These are phyloP conservation scores for Brassica nigra DNA, from an alignment of 345 rosid species.

Conservation along the genomic window DNA sequence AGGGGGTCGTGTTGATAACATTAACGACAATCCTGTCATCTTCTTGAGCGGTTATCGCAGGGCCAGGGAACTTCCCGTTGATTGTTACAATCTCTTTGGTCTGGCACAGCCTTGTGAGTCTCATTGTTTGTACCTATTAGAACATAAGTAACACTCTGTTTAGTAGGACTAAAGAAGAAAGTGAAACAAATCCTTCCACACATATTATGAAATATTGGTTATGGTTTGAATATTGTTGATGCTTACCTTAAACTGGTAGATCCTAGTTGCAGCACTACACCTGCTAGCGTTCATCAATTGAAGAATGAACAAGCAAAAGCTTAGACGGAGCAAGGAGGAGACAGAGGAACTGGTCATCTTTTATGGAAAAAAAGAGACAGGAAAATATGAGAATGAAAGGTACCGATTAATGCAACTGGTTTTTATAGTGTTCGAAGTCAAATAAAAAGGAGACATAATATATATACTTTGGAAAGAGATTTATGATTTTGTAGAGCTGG, in stretches of 20 bases:
- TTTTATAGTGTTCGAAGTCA: conserved; percentile 31
- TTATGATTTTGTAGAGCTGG: conserved; percentile 52
- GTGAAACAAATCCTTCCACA: not conserved
- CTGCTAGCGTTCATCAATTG: conserved; percentile 45
- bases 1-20: conserved; percentile 71
- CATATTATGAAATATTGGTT: not conserved
- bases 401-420: conserved; percentile 1
- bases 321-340: conserved; percentile 41
- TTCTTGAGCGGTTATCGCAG: conserved; percentile 70
- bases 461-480: conserved; percentile 45
- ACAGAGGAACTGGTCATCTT: conserved; percentile 46
- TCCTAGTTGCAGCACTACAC: conserved; percentile 53
- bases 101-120: conserved; percentile 64
- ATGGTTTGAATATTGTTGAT: conserved; percentile 15
- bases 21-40: conserved; percentile 66
- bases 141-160: conserved; percentile 16
- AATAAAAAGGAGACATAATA: not conserved
- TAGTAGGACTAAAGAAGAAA: not conserved
- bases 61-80: conserved; percentile 79
- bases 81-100: conserved; percentile 63
- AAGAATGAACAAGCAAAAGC: conserved; percentile 38
- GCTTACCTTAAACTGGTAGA: conserved; percentile 82
- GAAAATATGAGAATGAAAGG: conserved; percentile 22
- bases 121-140: conserved; percentile 60
- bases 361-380: conserved; percentile 6